Conservation (phyloP, 257 asterid species). For the Buddleja alternifolia region DNA sequence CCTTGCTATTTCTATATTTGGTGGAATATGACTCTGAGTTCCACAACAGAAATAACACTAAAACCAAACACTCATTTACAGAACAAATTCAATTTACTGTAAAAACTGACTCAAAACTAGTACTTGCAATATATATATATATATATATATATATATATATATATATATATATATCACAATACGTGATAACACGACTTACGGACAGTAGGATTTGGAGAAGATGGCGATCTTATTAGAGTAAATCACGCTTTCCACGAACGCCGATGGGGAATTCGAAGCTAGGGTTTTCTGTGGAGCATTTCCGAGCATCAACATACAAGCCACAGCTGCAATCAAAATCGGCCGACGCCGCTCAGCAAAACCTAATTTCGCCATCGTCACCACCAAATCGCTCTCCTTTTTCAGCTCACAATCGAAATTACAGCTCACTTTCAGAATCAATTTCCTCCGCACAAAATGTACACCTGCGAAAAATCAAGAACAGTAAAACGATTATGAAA, state of each 20-base stretch:
- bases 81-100: neutral
- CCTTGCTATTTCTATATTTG: too few relatives aligned
- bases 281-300: slow-evolving; percentile 48
- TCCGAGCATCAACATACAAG: slow-evolving; percentile 49
- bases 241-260: slow-evolving; percentile 80
- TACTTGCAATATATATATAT: too few relatives aligned
- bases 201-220: slow-evolving; percentile 97
- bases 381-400: slow-evolving; percentile 18
- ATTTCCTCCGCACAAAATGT: slow-evolving; percentile 27
- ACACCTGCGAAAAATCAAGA: slow-evolving; percentile 31
- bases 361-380: slow-evolving; percentile 33
- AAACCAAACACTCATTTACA: neutral
- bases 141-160: too few relatives aligned
- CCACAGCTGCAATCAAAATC: slow-evolving; percentile 45
- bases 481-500: neutral
- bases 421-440: slow-evolving; percentile 32
- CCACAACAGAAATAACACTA: neutral
- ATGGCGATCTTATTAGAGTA: slow-evolving; percentile 85
- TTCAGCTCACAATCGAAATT: slow-evolving; percentile 30
- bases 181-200: slow-evolving; percentile 46
- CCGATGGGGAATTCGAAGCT: slow-evolving; percentile 85
- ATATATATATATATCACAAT: too few relatives aligned
- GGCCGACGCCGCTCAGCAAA: slow-evolving; percentile 42
- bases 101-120: neutral
- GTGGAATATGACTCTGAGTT: too few relatives aligned